Evolutionary conservation across 208 protist species (phyloP).

Genomic region (Leptomonas seymouri): DNA sequence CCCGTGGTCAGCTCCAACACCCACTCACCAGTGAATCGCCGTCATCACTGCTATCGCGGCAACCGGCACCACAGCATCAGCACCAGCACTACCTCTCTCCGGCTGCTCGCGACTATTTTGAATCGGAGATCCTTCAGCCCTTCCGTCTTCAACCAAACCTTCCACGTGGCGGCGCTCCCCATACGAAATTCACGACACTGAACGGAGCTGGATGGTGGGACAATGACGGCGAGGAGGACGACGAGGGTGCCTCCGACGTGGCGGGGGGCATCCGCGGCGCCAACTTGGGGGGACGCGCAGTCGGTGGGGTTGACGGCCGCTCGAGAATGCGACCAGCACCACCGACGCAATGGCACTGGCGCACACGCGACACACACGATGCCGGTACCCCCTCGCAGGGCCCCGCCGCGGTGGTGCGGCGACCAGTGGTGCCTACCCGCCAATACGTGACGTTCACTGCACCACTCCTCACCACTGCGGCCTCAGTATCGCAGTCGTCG

Average conservation of each 20-base stretch:
- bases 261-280: background rate
- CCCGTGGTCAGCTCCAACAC: background rate
- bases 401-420: background rate
- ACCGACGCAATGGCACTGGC: conserved; percentile 10
- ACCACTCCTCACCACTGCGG: background rate
- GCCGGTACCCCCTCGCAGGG: background rate
- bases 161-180: background rate
- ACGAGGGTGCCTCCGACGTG: background rate
- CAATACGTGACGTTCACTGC: background rate
- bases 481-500: background rate
- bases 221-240: background rate
- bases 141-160: conserved; percentile 10
- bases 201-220: background rate
- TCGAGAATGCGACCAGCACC: conserved; percentile 3
- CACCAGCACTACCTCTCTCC: background rate
- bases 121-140: conserved; percentile 3
- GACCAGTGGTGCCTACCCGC: background rate
- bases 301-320: conserved; percentile 7
- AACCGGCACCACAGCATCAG: background rate
- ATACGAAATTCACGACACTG: background rate
- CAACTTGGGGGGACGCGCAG: background rate
- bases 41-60: background rate
- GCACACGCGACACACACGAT: background rate
- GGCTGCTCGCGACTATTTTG: conserved; percentile 10
- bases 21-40: background rate